Base-by-base conservation (phyloP, 2,329 filamentous ascomycete species). In the Cercospora sp. region DNA sequence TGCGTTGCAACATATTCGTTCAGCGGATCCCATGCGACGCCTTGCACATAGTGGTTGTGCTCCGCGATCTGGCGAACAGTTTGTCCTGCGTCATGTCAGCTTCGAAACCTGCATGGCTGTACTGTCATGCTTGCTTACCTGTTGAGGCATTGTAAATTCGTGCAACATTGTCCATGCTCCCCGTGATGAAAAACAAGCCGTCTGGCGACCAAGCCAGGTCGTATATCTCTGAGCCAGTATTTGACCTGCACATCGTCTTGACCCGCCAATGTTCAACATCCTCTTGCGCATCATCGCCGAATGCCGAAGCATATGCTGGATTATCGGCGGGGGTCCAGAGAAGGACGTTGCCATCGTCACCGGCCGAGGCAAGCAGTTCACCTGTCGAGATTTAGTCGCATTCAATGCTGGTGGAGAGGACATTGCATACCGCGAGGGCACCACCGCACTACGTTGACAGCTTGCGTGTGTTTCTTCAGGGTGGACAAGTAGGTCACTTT, bases 161-260 rank as follows among this genome's bases (percentile, higher is more conserved):
- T 67, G 95, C 94, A 78, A 98, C 90, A 79, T 99, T 99, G 82
- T 99, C 95, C 94, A 99, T 98, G 82, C 95, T 98, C 45, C 95
- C 95, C 26, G 96, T 97, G 75, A 99, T 97, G 83, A 99, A 97
- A 82, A 96, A 95, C 45, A 90, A 84, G 45, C 92, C 93, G 80
- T 99, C 95, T n/a, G 96, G 96, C 60, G 95, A 98, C 96, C 95
- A 99, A 61, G 95, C 95, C 66, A 99, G 84, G 80, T 99, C 95
- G 81, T 99, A 99, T 73, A 99, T 98, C 80, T 99, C 95, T 10
- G 94, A 93, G 40, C 94, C 94, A 36, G 69, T 77, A 70, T 91
- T 92, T 57, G 94, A 97, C 70, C 95, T 89, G 80, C 94, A 98
- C 95, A 98, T 98, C 79, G 97, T 93, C 82, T 97, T 98, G 70